A percentile compares a stretch with the other conserved stretches of the same genome.
These are phyloP conservation scores for Clavispora vitiphila DNA, from an alignment of 805 yeast genomes.

Conservation along the genomic window DNA sequence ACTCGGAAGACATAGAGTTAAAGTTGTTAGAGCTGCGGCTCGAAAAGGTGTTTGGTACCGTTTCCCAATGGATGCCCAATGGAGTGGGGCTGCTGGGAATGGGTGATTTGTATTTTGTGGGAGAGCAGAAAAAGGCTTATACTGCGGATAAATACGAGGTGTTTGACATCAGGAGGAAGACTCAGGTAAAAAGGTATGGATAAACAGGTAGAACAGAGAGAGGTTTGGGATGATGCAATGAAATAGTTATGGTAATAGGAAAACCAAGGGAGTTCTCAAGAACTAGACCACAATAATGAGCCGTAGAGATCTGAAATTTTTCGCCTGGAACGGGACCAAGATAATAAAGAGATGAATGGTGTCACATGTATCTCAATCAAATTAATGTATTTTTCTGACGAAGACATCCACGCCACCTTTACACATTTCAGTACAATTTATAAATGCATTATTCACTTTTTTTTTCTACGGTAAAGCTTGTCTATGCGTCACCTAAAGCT, in stretches of 20 bases:
- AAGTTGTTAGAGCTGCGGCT: slow-evolving; percentile 20
- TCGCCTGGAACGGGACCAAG: too few relatives aligned
- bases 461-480: background rate
- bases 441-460: background rate
- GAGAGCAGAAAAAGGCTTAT: slow-evolving; percentile 14
- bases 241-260: too few relatives aligned
- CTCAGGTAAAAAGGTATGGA: too few relatives aligned
- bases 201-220: too few relatives aligned
- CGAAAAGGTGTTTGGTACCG: slow-evolving; percentile 22
- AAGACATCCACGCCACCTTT: too few relatives aligned
- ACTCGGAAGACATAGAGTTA: slow-evolving; percentile 26
- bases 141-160: slow-evolving; percentile 11
- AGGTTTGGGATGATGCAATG: too few relatives aligned
- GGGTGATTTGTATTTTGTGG: slow-evolving; percentile 24
- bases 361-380: too few relatives aligned
- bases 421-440: background rate
- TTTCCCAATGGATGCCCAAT: slow-evolving; percentile 16
- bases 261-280: too few relatives aligned
- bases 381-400: too few relatives aligned
- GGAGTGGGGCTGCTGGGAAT: slow-evolving; percentile 4
- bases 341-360: too few relatives aligned
- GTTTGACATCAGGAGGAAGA: slow-evolving; percentile 9
- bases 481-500: background rate
- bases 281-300: too few relatives aligned
- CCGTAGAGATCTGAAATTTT: too few relatives aligned